These are phyloP conservation scores for Noccaea caerulescens DNA, from an alignment of 345 rosid genomes.

Conservation along the genomic window DNA sequence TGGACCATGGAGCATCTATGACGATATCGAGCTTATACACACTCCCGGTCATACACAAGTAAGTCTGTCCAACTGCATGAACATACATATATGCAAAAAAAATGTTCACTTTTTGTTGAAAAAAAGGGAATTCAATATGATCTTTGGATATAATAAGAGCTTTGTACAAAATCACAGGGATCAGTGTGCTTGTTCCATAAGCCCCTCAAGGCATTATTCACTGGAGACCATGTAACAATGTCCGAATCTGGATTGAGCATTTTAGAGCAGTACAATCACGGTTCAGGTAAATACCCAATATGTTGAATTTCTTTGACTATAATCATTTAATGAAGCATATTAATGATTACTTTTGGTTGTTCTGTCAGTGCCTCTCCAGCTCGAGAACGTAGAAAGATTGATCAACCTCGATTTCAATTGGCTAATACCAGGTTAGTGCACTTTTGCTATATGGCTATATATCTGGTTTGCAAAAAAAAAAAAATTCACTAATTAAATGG, in stretches of 20 bases:
- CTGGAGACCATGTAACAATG: constrained; percentile 43
- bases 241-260: constrained; percentile 40
- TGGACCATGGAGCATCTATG: constrained; percentile 64
- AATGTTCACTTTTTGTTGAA: not conserved
- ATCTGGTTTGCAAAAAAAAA: not conserved
- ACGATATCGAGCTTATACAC: constrained; percentile 58
- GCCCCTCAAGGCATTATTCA: constrained; percentile 44
- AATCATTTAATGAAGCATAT: not conserved
- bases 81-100: constrained; percentile 13
- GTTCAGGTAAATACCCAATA: constrained; percentile 38
- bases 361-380: constrained; percentile 45
- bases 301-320: not conserved
- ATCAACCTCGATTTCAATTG: constrained; percentile 42
- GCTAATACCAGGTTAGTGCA: constrained; percentile 40
- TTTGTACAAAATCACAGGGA: constrained; percentile 37
- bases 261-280: constrained; percentile 38
- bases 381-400: constrained; percentile 36
- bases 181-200: constrained; percentile 44
- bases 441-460: constrained; percentile 5
- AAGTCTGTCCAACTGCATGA: constrained; percentile 38
- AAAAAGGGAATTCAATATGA: not conserved
- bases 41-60: constrained; percentile 65
- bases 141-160: constrained; percentile 20
- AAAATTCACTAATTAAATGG: too few relatives aligned
- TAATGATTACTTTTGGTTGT: not conserved